Percentiles rank a stretch among this genome's conserved stretches.
Conservation (phyloP, 805 yeast genomes). For the Hanseniaspora taiwanica region DNA sequence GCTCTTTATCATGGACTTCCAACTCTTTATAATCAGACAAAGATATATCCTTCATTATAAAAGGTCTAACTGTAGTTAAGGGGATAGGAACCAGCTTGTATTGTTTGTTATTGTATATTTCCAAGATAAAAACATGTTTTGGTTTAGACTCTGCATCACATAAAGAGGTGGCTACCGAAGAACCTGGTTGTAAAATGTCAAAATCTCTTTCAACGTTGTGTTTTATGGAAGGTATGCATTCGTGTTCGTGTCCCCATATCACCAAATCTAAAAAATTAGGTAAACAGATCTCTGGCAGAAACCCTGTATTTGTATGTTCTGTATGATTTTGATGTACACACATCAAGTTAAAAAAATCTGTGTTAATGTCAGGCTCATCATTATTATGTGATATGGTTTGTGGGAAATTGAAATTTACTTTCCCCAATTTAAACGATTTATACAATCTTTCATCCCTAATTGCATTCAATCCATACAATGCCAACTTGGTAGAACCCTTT, state of each 20-base stretch:
- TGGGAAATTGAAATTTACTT: slow-evolving; percentile 70
- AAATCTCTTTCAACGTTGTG: slow-evolving; percentile 45
- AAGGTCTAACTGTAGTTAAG: slow-evolving; percentile 61
- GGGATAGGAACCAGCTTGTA: slow-evolving; percentile 34
- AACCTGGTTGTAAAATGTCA: slow-evolving; percentile 81
- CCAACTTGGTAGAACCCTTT: slow-evolving; percentile 71
- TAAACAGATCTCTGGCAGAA: slow-evolving; percentile 71
- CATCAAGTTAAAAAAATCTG: slow-evolving; percentile 73
- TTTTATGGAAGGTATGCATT: slow-evolving; percentile 63
- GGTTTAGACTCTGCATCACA: slow-evolving; percentile 70
- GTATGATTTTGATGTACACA: slow-evolving; percentile 88
- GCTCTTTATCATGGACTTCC: slow-evolving; percentile 41
- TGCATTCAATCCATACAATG: slow-evolving; percentile 79
- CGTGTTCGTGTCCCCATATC: slow-evolving; percentile 98
- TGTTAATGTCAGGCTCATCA: slow-evolving; percentile 9
- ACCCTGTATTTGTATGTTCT: slow-evolving; percentile 66
- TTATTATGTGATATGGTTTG: slow-evolving; percentile 23
- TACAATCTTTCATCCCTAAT: slow-evolving; percentile 81
- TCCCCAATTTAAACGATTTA: slow-evolving; percentile 67
- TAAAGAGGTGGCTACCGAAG: slow-evolving; percentile 83
- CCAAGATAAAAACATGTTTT: slow-evolving; percentile 63
- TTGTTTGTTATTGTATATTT: slow-evolving; percentile 46
- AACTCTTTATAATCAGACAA: slow-evolving; percentile 40
- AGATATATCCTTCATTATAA: slow-evolving; percentile 54
- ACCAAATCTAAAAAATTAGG: slow-evolving; percentile 76